Base-by-base conservation (phyloP, 805 yeast species). In the Danielia oregonensis region DNA sequence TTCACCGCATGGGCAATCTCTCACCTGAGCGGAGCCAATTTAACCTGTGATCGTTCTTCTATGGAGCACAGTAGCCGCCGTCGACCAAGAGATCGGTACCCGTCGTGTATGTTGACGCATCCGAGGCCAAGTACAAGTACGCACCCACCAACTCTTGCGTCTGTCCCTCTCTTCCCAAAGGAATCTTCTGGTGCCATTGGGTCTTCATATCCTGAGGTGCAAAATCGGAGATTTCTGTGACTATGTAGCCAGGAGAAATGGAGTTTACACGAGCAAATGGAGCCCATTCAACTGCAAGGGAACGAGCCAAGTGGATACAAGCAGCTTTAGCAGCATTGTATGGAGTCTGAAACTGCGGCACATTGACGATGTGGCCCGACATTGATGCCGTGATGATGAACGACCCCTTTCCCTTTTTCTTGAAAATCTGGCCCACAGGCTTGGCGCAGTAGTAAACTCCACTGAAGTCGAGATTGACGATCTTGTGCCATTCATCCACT, bases 311-410 rank as follows among this genome's bases (percentile, higher is more conserved):
- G 49, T 67, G 72, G 24, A 63, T 49, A 28, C 63, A 58, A 3
- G 67, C 73, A 28, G 73, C 72, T 53, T 68, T 68, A 38, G 68
- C 70, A 16, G 72, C 71, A 46, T 68, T 68, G 51, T 68, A 68
- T 22, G 72, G 70, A 15, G 71, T 69, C 45, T 68, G 73, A 40
- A 59, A 43, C 46, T 68, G 71, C 4, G 73, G 73, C 26, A 65
- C 61, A 44, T 68, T 68, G 34, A 61, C 72, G 46, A 68, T 66
- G 49, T 65, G 70, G n/a, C 71, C 73, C 8, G 70, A 63, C 68
- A 68, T 68, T 15, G 72, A 66, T 4, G 72, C 70, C 13, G 73
- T 68, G 40, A 65, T 52, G 36, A 68, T 61, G 40, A 68, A 57
- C 6, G 71, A 65, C n/a, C 72, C 72, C 39, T 50, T 52, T 12